These are phyloP conservation scores for Ricinus communis DNA, from an alignment of 345 rosid genomes.

Conservation along the genomic window DNA sequence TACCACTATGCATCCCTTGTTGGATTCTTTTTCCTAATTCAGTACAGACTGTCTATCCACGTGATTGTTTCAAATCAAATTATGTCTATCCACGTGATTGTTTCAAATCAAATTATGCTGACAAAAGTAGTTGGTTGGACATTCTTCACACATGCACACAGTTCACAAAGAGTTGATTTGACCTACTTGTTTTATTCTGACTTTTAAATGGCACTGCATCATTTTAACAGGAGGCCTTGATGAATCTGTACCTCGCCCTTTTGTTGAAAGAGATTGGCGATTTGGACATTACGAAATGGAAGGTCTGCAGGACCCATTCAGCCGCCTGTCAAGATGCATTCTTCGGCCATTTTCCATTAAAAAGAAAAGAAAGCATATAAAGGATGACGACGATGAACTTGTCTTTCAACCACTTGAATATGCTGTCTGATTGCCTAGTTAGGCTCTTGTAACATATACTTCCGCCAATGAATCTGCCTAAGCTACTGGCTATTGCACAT, in stretches of 20 bases:
- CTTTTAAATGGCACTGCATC: not conserved
- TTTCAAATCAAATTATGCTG: not conserved
- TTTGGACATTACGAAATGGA: conserved; percentile 96
- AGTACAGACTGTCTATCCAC: not conserved
- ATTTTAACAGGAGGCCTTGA: conserved; percentile 74
- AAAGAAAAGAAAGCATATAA: conserved; percentile 41
- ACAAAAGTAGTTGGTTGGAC: not conserved
- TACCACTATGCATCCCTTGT: not conserved
- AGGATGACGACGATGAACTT: conserved; percentile 41
- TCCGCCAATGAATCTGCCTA: not conserved
- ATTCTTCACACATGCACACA: not conserved
- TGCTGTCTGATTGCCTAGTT: conserved; percentile 23
- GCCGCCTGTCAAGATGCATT: conserved; percentile 53
- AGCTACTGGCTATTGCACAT: not conserved
- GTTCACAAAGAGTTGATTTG: not conserved
- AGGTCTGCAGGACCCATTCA: conserved; percentile 89
- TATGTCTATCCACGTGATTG: no score
- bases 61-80: not conserved
- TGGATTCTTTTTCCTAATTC: not conserved
- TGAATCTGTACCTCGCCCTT: conserved; percentile 55
- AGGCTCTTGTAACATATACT: not conserved
- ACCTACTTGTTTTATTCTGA: no score
- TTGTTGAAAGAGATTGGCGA: conserved; percentile 75
- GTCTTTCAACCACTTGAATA: conserved; percentile 46
- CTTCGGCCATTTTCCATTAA: conserved; percentile 42